phyloP scores from a whole-genome alignment of 106 monocot species.

The Gastrodia elata region DNA sequence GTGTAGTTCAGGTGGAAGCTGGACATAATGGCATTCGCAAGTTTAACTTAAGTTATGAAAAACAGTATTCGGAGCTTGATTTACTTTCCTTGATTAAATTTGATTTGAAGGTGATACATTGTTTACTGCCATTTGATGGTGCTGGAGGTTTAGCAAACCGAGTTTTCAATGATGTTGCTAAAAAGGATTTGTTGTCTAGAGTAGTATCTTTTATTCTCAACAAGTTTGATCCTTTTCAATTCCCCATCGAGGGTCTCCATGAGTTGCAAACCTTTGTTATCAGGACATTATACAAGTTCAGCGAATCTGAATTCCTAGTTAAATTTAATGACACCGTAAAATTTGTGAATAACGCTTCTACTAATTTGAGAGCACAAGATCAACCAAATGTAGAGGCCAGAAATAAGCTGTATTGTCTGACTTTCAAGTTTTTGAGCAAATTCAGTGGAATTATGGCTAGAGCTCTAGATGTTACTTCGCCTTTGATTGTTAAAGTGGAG shows the following conservation, averaged over 20 bases:
- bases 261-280: conserved; percentile 67
- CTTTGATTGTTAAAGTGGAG: conserved; percentile 57
- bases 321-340: conserved; percentile 15
- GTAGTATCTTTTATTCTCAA: conserved; percentile 47
- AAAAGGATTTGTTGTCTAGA: conserved; percentile 23
- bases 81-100: conserved; percentile 78
- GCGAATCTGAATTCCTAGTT: conserved; percentile 49
- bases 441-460: conserved; percentile 34
- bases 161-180: conserved; percentile 6
- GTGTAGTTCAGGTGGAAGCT: conserved; percentile 8
- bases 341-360: conserved; percentile 7
- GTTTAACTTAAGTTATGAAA: conserved; percentile 6
- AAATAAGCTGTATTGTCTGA: conserved; percentile 5
- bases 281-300: conserved; percentile 45
- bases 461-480: conserved; percentile 44
- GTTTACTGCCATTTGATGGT: conserved; percentile 27
- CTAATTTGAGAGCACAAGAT: conserved; percentile 3
- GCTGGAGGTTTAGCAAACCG: conserved; percentile 15
- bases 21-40: conserved; percentile 2
- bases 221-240: conserved; percentile 56
- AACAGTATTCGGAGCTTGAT: conserved; percentile 37
- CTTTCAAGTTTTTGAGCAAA: conserved; percentile 40
- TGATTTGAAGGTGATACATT: conserved; percentile 61
- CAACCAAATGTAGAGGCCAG: conserved; percentile 9
- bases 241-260: conserved; percentile 34